Evolutionary conservation across 139 green algal genomes (phyloP), one percentile per base, ranked within the genome.

Genomic region (Micractinium sp.): DNA sequence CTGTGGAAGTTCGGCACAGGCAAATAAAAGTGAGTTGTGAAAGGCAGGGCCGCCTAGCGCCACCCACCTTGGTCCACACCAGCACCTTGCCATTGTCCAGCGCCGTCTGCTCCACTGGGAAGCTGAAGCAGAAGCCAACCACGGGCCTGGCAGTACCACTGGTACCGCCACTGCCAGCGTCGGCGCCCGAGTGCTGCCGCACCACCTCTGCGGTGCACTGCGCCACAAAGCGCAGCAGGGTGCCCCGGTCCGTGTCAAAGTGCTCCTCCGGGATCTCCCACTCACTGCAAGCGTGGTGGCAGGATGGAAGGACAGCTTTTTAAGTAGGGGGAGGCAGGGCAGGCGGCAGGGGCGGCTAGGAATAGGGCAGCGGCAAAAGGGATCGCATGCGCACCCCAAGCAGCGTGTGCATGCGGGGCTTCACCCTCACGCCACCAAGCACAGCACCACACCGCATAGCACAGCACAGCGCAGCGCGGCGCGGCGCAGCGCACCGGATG

Each of bases 91-190:
- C 97, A 14, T 85, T 79, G 88, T 96, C 89, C n/a, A 99, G 85
- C 33, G 92, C 91, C 2, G 88, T 93, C 90, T 99, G 97, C 35
- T 98, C 88, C 41, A 95, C 93, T 23, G 97, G 94, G 91, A 99
- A 99, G 83, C 90, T 96, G 92, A 98, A 99, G 90, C 96, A 98
- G 94, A 99, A 98, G 41, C 97, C 97, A 0, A 99, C 83, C 3
- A 96, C 90, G 15, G 94, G 95, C 69, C 80, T 69, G 56, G 41
- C 47, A 77, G 33, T 22, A n/a, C 61, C 82, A 67, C 0, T 36
- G 41, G 29, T 14, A 36, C 56, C 63, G 25, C 36, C 66, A 27
- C 25, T 38, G 22, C n/a, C 82, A n/a, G n/a, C n/a, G 1, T 31
- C 35, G 94, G 93, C 23, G 94, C 92, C 90, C 91, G 90, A 78